Conservation (phyloP, 805 yeast genomes). For the Saccharomycopsis guyanensis region DNA sequence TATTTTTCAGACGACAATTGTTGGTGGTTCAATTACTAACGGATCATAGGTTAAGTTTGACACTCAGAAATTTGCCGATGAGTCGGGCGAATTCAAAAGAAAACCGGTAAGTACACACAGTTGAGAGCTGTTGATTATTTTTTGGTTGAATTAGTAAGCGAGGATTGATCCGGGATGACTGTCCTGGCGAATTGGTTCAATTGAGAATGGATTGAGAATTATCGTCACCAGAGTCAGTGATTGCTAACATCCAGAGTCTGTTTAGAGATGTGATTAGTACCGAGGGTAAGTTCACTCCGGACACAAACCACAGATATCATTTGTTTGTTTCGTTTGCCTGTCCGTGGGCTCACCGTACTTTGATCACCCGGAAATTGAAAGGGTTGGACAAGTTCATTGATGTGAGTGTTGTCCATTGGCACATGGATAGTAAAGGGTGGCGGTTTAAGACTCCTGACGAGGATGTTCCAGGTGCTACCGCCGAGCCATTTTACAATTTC, state of each 20-base stretch:
- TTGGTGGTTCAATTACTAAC: too few species aligned
- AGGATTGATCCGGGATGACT: too few species aligned
- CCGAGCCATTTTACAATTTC: conserved; percentile 55
- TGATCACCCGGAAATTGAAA: conserved; percentile 65
- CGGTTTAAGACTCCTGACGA: conserved; percentile 53
- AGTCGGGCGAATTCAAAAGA: conserved; percentile 51
- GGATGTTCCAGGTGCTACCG: conserved; percentile 35
- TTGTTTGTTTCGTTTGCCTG: conserved; percentile 83
- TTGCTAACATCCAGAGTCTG: conserved; percentile 24
- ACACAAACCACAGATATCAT: conserved; percentile 66
- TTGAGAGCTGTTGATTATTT: background rate
- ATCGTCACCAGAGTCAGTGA: background rate
- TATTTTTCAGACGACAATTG: too few species aligned
- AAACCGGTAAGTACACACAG: conserved; percentile 25
- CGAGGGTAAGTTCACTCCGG: conserved; percentile 64
- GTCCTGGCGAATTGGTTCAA: too few species aligned
- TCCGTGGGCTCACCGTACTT: conserved; percentile 91
- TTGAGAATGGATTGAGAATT: background rate
- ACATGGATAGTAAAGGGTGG: conserved; percentile 87
- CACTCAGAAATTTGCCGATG: conserved; percentile 42
- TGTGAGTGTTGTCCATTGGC: conserved; percentile 84
- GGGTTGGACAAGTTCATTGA: conserved; percentile 49
- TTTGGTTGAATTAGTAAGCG: too few species aligned
- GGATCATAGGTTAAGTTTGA: conserved; percentile 27
- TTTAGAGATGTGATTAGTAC: conserved; percentile 59